Base-by-base conservation (phyloP, 1,139 yeast species). In the Blastobotrys indianensis region DNA sequence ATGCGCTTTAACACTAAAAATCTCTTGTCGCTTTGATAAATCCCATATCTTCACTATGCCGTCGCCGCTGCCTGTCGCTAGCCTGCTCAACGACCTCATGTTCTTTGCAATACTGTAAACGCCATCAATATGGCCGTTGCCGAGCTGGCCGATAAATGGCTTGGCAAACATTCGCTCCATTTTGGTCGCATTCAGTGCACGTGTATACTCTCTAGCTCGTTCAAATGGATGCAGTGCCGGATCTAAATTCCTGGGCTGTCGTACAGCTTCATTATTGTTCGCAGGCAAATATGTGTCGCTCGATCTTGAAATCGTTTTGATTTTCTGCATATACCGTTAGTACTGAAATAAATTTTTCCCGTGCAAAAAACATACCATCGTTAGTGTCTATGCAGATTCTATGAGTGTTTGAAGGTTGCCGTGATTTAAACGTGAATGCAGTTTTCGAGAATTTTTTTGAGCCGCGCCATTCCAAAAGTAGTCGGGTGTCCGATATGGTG, bases 221-320 rank as follows among this genome's bases (percentile, higher is more conserved):
- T 94, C 97, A 61, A 92, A 92, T 0, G 97, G 98, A 67, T 94
- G 99, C 44, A 92, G 72, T 16, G 94, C 95, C 2, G 98, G 97
- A 61, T 92, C 84, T 60, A 94, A 71, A 65, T 94, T 94, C 52
- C 98, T 75, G 0, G 97, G 94, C 46, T 87, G 68, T 17, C 94
- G 78, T 3, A 92, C 81, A 57, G 87, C 90, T 64, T 90, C 97
- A 1, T 94, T 80, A 65, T 86, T 87, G 55, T 90, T 74, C 32
- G 86, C 97, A 0, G 97, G 97, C 7, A 92, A 85, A 65, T 90
- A 92, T 42, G 84, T 77, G 61, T 92, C 97, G 11, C 95, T 74
- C 6, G 97, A 88, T 61, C 98, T 75, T 51, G 88, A 82, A 42
- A 92, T 83, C 2, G 97, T 87, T 62, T 90, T 88, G 57, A 90